These are phyloP conservation scores for Penicillium sp. DNA, from an alignment of 2,329 filamentous ascomycete species.

Conservation along the genomic window DNA sequence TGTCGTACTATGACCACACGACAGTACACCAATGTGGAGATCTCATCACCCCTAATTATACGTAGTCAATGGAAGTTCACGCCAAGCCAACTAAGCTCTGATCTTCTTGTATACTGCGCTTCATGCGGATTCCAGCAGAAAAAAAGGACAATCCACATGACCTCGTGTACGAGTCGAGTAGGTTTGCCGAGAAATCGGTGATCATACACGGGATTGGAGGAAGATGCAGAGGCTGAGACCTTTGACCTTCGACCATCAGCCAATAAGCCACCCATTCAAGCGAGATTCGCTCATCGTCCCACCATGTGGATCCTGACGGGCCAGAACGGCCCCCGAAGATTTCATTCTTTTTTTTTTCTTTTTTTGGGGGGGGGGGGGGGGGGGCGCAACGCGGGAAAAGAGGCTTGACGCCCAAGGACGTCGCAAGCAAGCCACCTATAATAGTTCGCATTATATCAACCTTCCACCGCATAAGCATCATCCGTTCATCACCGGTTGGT, in stretches of 20 bases:
- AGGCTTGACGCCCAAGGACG: background rate
- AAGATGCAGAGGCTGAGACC: constrained; percentile 12
- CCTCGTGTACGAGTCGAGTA: constrained; percentile 15
- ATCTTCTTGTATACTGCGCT: constrained; percentile 3
- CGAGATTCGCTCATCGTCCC: background rate
- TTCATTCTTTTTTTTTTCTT: background rate
- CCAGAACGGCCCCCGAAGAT: constrained; percentile 3
- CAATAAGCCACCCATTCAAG: background rate
- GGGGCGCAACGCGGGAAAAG: background rate
- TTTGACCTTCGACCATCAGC: constrained; percentile 4
- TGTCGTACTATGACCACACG: background rate
- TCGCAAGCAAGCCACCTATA: constrained; percentile 1
- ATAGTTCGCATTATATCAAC: constrained; percentile 5
- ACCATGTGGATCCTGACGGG: background rate
- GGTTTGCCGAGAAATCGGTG: constrained; percentile 13
- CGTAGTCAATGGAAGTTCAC: no score
- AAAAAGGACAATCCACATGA: constrained; percentile 12
- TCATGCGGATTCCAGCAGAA: constrained; percentile 7
- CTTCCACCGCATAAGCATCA: constrained; percentile 1
- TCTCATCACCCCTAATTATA: background rate
- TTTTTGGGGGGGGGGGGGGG: no score
- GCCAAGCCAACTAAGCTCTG: background rate
- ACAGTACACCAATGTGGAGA: background rate
- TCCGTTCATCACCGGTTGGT: background rate
- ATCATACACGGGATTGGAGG: constrained; percentile 10